Base-by-base conservation (phyloP, 1,139 yeast genomes). In the Yamadazyma trypodendri region DNA sequence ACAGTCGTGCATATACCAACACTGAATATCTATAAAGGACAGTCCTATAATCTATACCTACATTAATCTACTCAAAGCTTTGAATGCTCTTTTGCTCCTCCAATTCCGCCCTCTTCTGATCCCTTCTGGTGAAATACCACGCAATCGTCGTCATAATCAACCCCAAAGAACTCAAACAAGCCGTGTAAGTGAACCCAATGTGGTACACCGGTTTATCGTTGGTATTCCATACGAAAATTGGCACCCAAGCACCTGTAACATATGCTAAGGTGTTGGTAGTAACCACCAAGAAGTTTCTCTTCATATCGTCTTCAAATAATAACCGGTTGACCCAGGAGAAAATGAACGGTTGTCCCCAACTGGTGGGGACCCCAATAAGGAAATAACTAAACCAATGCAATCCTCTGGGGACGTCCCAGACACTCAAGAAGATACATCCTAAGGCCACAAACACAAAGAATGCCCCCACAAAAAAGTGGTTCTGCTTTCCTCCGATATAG, bases 241-340 rank as follows among this genome's bases (percentile, higher is more conserved):
- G 69, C 11, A 66, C 68, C 58, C 71, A 73, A 1, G 80, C 75
- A n/a, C 63, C 61, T 0, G 78, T 72, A 6, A 73, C 75, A 44
- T 76, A 77, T 0, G 81, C 79, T 35, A 73, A 54, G 7, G 72
- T 66, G 47, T 77, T 77, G 6, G 81, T 77, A 22, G 58, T 44
- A 3, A 74, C 79, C 24, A 77, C 76, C 13, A 72, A 61, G 39
- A 75, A 66, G 46, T 71, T 72, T 43, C 81, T 56, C 50, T 74
- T 74, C 68, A 70, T 65, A 46, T 73, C 78, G 46, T 76, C 75
- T 14, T 60, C 55, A 17, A 60, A 57, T 13, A 77, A 49, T 28
- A 71, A 45, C 27, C 77, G 54, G 48, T 78, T 78, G 12, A 77
- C 65, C 83, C 82, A 78, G 2, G 79, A 60, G 40, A 72, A 76